These are phyloP conservation scores for Fusarium sp. DNA, from an alignment of 2,329 filamentous ascomycete species.

Conservation along the genomic window DNA sequence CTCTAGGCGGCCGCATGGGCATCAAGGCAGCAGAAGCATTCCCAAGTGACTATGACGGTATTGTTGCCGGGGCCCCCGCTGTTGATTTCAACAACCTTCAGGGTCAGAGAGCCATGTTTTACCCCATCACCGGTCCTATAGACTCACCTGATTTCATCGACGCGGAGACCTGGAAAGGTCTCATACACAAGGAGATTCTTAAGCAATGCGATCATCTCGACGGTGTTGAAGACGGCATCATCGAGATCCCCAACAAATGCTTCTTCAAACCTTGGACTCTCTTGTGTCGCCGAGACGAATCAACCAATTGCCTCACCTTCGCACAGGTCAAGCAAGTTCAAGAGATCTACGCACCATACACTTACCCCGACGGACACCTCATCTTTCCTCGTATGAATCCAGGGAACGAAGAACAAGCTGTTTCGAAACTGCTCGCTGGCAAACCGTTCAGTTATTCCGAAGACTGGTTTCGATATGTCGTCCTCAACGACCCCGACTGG, in stretches of 20 bases:
- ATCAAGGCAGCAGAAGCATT: constrained; percentile 65
- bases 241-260: constrained; percentile 38
- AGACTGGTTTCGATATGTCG: constrained; percentile 28
- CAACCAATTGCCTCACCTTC: neutral
- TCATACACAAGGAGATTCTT: constrained; percentile 57
- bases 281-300: neutral
- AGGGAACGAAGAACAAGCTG: constrained; percentile 16
- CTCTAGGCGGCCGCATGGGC: constrained; percentile 70
- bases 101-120: constrained; percentile 24
- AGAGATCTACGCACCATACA: constrained; percentile 20
- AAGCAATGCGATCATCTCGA: constrained; percentile 65
- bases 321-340: neutral
- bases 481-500: constrained; percentile 12
- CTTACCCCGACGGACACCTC: constrained; percentile 13
- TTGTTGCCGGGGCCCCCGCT: constrained; percentile 59
- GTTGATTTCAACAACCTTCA: constrained; percentile 58
- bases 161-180: neutral
- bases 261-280: constrained; percentile 5
- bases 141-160: constrained; percentile 8
- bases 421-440: constrained; percentile 17
- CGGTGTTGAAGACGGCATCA: constrained; percentile 61
- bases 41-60: constrained; percentile 67
- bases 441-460: constrained; percentile 21
- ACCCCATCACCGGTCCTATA: constrained; percentile 10
- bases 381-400: constrained; percentile 32